Evolutionary conservation across 306 rosid genomes (phyloP).

Genomic region (Quercus gilva): DNA sequence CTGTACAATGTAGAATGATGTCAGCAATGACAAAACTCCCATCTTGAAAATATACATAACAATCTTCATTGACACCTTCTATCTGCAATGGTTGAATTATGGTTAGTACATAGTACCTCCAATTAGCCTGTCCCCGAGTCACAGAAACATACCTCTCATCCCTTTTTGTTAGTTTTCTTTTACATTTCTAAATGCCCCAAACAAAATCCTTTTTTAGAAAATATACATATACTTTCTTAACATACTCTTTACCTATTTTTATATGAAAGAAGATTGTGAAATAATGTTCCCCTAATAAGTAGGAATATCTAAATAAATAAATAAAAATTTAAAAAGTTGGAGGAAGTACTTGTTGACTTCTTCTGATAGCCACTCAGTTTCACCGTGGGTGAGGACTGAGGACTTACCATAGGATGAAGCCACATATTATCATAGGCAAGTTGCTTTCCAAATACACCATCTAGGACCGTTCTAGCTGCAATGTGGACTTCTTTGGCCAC

Average conservation of each 20-base stretch:
- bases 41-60: conserved; percentile 55
- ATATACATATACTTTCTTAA: too few relatives aligned
- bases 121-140: neutral
- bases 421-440: conserved; percentile 56
- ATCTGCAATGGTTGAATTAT: conserved; percentile 42
- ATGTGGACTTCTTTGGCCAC: conserved; percentile 84
- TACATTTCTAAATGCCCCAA: too few relatives aligned
- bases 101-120: neutral
- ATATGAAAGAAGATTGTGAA: too few relatives aligned
- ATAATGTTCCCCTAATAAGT: too few relatives aligned
- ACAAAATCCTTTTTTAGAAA: too few relatives aligned
- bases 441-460: conserved; percentile 33
- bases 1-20: conserved; percentile 72
- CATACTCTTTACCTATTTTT: too few relatives aligned
- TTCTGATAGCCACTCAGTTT: neutral
- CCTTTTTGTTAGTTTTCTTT: too few relatives aligned
- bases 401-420: conserved; percentile 81
- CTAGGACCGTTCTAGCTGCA: conserved; percentile 48
- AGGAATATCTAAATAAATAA: too few relatives aligned
- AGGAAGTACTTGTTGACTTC: neutral
- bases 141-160: neutral
- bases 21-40: conserved; percentile 58
- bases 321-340: neutral
- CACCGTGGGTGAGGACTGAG: conserved; percentile 23
- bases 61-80: conserved; percentile 54